These are phyloP conservation scores for Thielaviopsis ethacetica DNA, from an alignment of 2,329 filamentous ascomycete genomes.

Conservation along the genomic window DNA sequence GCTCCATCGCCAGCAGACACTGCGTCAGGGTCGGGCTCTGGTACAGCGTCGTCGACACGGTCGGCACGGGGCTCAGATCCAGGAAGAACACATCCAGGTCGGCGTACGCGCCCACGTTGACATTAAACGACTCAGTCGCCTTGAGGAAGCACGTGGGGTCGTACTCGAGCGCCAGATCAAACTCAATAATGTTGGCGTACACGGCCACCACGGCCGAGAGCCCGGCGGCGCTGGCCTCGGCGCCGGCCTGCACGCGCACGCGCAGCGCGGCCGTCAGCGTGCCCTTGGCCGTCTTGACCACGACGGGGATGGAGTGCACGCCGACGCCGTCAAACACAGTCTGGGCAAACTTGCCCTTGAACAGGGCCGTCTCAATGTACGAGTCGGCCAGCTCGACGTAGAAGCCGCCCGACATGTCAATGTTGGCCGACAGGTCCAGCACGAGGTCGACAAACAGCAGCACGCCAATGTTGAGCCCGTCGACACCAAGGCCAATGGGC, in stretches of 20 bases:
- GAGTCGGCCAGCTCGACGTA: conserved; percentile 33
- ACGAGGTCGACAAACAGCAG: conserved; percentile 36
- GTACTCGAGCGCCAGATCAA: conserved; percentile 26
- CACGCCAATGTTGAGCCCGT: conserved; percentile 28
- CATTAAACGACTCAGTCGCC: conserved; percentile 21
- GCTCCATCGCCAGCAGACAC: conserved; percentile 17
- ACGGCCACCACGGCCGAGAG: conserved; percentile 29
- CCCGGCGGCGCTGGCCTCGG: conserved; percentile 22
- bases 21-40: conserved; percentile 21
- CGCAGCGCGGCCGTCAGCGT: conserved; percentile 33
- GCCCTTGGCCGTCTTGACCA: conserved; percentile 28
- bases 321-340: conserved; percentile 28
- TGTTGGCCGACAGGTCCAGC: conserved; percentile 27
- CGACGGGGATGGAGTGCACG: conserved; percentile 29
- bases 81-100: conserved; percentile 22
- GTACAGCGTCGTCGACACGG: conserved; percentile 24
- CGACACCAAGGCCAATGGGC: conserved; percentile 26
- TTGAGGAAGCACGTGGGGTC: conserved; percentile 22
- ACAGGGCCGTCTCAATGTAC: conserved; percentile 24
- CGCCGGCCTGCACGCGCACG: conserved; percentile 30
- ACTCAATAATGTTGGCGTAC: conserved; percentile 38
- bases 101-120: conserved; percentile 24
- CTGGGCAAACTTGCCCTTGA: conserved; percentile 28
- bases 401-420: conserved; percentile 36
- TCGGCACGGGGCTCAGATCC: conserved; percentile 24